These are phyloP conservation scores for Tylopilus vinaceipallidus DNA, from an alignment of 768 basidiomycete species.

Conservation along the genomic window DNA sequence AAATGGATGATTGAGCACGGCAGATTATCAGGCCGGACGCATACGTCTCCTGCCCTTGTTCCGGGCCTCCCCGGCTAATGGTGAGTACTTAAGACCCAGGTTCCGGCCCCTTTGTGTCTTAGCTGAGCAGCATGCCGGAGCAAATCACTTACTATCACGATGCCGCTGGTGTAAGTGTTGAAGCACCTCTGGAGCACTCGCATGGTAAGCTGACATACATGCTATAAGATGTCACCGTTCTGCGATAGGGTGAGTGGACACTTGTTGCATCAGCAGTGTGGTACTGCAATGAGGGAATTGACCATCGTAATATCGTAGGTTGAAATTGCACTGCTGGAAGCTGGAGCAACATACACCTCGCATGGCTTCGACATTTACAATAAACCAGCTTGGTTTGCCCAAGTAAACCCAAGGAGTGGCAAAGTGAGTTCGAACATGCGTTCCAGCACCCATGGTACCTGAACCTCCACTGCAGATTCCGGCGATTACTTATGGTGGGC, in stretches of 20 bases:
- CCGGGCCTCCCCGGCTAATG: too few species aligned
- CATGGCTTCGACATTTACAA: conserved; percentile 51
- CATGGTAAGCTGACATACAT: too few species aligned
- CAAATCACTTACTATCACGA: too few species aligned
- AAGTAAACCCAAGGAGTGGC: conserved; percentile 56
- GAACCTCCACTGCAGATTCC: conserved; percentile 41
- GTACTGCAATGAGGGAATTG: not conserved
- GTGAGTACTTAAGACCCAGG: too few species aligned
- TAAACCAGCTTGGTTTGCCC: conserved; percentile 66
- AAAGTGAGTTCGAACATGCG: conserved; percentile 40
- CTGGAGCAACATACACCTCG: conserved; percentile 44
- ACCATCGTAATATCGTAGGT: conserved; percentile 32
- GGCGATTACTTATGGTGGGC: conserved; percentile 59
- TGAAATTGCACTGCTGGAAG: conserved; percentile 58
- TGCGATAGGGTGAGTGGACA: not conserved
- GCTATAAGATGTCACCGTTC: too few species aligned
- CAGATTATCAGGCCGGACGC: too few species aligned
- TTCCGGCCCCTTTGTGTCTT: too few species aligned
- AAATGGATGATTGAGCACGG: too few species aligned
- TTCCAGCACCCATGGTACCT: not conserved
- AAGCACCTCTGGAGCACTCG: too few species aligned
- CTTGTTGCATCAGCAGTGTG: conserved; percentile 19
- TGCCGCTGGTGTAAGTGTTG: too few species aligned
- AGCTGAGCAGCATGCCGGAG: conserved; percentile 6
- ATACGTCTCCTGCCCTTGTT: too few species aligned